Conservation (phyloP, 257 asterid species). For the Eucommia ulmoides region DNA sequence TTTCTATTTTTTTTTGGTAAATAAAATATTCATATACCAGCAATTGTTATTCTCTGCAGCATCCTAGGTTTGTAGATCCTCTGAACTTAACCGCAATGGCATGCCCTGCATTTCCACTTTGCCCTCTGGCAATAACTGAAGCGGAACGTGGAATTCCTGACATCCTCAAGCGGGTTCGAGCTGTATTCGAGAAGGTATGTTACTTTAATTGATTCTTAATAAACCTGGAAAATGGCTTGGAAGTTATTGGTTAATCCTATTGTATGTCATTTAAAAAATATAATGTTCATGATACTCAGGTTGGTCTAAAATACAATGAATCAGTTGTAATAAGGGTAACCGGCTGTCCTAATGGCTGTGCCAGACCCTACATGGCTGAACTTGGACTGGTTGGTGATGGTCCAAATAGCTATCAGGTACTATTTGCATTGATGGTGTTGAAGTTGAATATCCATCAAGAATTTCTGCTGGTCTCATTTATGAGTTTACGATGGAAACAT, state of each 20-base stretch:
- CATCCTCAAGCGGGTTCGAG: conserved; percentile 80
- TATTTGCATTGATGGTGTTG: background rate
- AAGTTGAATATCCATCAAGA: background rate
- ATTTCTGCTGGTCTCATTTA: background rate
- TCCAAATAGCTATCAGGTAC: conserved; percentile 93
- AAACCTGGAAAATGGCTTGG: too few species aligned
- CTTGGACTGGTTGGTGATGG: conserved; percentile 96
- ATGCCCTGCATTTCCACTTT: conserved; percentile 94
- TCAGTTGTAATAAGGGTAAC: conserved; percentile 85
- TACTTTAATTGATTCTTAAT: background rate
- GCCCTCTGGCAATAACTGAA: conserved; percentile 91
- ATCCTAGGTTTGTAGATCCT: conserved; percentile 90
- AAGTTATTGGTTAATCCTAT: too few species aligned
- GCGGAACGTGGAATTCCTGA: conserved; percentile 98
- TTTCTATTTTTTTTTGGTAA: too few species aligned
- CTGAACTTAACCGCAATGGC: conserved; percentile 95
- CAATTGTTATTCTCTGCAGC: conserved; percentile 30
- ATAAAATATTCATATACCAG: conserved; percentile 3
- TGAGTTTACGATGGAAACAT: background rate
- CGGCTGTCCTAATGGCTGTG: conserved; percentile 99
- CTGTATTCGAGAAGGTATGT: conserved; percentile 68
- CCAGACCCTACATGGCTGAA: conserved; percentile 99
- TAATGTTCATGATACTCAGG: too few species aligned
- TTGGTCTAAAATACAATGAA: conserved; percentile 80
- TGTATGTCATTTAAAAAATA: too few species aligned